phyloP scores from a whole-genome alignment of 2,329 filamentous ascomycete species.

The Pestalotiopsis sp. region DNA sequence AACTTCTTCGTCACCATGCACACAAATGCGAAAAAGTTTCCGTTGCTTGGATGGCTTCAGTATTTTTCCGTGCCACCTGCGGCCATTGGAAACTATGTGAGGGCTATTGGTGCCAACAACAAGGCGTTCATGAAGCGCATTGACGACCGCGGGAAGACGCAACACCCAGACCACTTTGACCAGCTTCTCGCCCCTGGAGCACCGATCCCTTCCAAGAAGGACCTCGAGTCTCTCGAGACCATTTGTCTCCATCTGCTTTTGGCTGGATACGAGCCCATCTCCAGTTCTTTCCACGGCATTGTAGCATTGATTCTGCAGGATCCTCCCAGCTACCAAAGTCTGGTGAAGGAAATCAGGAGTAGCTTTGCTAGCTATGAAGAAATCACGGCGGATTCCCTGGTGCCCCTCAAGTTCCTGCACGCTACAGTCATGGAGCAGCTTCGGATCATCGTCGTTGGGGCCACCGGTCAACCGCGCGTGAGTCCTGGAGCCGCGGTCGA shows the following conservation, averaged over 20 bases:
- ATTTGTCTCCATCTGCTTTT: constrained; percentile 20
- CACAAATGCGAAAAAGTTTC: constrained; percentile 18
- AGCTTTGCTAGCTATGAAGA: constrained; percentile 22
- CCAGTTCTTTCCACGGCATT: constrained; percentile 20
- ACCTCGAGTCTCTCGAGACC: background rate
- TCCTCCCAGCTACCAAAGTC: background rate
- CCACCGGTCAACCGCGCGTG: constrained; percentile 19
- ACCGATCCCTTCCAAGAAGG: constrained; percentile 1
- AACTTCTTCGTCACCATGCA: constrained; percentile 15
- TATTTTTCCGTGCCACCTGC: constrained; percentile 18
- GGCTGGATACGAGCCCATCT: constrained; percentile 19
- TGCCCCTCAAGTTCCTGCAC: constrained; percentile 20
- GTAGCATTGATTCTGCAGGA: background rate
- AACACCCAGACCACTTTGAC: constrained; percentile 26
- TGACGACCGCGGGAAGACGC: constrained; percentile 18
- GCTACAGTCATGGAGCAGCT: constrained; percentile 22
- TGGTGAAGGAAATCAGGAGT: constrained; percentile 19
- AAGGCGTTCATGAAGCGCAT: constrained; percentile 20
- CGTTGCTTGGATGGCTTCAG: constrained; percentile 17
- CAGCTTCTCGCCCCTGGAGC: constrained; percentile 19
- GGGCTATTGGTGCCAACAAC: constrained; percentile 14
- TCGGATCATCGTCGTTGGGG: constrained; percentile 16
- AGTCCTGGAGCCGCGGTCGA: constrained; percentile 27
- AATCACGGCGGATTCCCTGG: constrained; percentile 16
- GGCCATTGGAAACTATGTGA: background rate